Evolutionary conservation across 179 eudicot species (phyloP).

Genomic region (Nepenthes alata): DNA sequence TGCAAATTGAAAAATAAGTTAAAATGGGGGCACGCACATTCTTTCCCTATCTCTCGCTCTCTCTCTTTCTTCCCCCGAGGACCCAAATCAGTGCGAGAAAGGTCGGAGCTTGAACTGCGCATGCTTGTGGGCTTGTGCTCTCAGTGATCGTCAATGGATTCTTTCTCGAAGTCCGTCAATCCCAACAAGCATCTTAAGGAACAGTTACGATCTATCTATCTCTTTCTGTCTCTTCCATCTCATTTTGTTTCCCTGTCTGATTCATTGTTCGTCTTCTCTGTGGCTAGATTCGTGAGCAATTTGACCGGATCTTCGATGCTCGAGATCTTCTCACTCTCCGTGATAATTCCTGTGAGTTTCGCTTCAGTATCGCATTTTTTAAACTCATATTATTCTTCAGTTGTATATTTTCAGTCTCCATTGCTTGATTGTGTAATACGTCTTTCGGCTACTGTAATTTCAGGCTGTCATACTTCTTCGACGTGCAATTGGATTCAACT

Average conservation of each 20-base stretch:
- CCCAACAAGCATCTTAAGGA: constrained; percentile 80
- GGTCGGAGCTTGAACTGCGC: too few relatives aligned
- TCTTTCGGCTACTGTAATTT: not conserved
- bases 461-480: constrained; percentile 30
- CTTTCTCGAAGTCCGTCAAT: constrained; percentile 47
- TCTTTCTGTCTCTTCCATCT: not conserved
- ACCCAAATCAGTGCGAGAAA: too few relatives aligned
- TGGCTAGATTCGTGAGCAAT: constrained; percentile 81
- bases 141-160: constrained; percentile 29
- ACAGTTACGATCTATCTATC: constrained; percentile 31
- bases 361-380: constrained; percentile 3
- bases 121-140: not conserved
- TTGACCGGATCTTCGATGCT: constrained; percentile 75
- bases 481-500: constrained; percentile 20
- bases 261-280: not conserved
- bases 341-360: constrained; percentile 44
- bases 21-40: too few relatives aligned
- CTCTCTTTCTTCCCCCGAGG: too few relatives aligned
- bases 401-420: constrained; percentile 1
- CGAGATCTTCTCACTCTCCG: constrained; percentile 48
- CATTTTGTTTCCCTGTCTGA: not conserved
- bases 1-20: too few relatives aligned
- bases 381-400: not conserved
- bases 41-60: too few relatives aligned
- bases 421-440: not conserved